Base-by-base conservation (phyloP, 1,139 yeast genomes). In the Hansenula anomala region DNA sequence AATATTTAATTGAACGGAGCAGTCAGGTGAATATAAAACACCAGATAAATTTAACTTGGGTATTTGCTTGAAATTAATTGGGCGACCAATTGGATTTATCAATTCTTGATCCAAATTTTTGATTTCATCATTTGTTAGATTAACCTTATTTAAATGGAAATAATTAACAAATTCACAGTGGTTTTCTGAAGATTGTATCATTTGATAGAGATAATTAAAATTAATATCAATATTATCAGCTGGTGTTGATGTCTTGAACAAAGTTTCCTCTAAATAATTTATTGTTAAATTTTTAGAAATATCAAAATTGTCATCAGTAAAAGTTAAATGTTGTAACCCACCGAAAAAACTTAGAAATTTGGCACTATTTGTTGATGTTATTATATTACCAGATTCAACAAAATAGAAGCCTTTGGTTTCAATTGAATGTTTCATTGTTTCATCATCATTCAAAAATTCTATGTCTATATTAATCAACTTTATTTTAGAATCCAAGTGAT, bases 11-110 rank as follows among this genome's bases (percentile, higher is more conserved):
- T 73, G 59, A 4, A 82, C 56, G 0, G 90, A 95, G 64, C 97
- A 90, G 56, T 90, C 96, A 0, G 97, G 97, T 0, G 96, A 87
- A 54, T 85, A 89, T 16, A 87, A 45, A 19, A 86, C 47, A 6
- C 83, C 86, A 8, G 71, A 59, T 12, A 88, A 54, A 27, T 63
- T 64, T 15, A 90, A 51, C 2, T 61, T 56, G 0, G 96, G 97
- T 2, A 81, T 57, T 0, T 56, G 44, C 7, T 75, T 70, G 16
- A 62, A 48, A 35, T 61, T 55, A 14, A 81, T 71, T 2, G 97
- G 97, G 42, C 83, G 66, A 1, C 97, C 97, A 27, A 73, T 58
- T 0, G 97, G 97, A 47, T 71, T 65, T 14, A 54, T 59, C 24
- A 88, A 61, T 56, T 90, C 97, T 26, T 76, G 73, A 49, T 89